Evolutionary conservation across 2,329 filamentous ascomycete genomes (phyloP).

Genomic region (Penicillium sp.): DNA sequence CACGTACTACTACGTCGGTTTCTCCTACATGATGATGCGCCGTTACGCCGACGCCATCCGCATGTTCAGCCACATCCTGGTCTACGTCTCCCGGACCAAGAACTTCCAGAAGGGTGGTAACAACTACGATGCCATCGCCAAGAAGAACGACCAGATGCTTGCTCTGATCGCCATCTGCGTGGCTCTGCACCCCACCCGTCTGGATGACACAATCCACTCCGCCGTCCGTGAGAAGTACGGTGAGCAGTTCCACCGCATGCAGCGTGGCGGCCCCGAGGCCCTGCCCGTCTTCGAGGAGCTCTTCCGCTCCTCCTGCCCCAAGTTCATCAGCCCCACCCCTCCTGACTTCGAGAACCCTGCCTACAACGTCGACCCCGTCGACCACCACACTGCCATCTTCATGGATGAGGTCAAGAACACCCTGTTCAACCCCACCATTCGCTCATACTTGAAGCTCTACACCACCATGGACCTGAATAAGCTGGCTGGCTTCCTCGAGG

Average conservation of each 20-base stretch:
- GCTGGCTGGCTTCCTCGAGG: conserved; percentile 93
- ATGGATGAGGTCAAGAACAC: conserved; percentile 99
- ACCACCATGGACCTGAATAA: conserved; percentile 99
- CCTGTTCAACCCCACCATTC: conserved; percentile 95
- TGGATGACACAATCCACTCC: conserved; percentile 99
- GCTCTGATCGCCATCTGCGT: conserved; percentile 98
- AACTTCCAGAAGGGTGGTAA: conserved; percentile 97
- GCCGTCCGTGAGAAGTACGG: conserved; percentile 98
- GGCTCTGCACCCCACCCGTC: conserved; percentile 91
- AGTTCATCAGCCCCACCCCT: conserved; percentile 97
- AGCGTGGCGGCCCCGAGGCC: conserved; percentile 91
- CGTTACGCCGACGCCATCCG: conserved; percentile 98
- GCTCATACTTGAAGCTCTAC: conserved; percentile 98
- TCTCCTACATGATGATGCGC: conserved; percentile 99
- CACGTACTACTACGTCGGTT: conserved; percentile 99
- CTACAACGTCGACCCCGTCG: conserved; percentile 92
- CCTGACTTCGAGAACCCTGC: conserved; percentile 97
- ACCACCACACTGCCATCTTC: conserved; percentile 96
- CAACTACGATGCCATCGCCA: conserved; percentile 95
- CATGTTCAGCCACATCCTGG: conserved; percentile 99
- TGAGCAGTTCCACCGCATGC: conserved; percentile 94
- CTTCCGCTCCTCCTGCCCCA: conserved; percentile 96
- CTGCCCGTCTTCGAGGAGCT: conserved; percentile 98
- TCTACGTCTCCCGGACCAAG: conserved; percentile 98
- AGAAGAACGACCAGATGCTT: conserved; percentile 99